Percentiles rank a stretch among this genome's conserved stretches.
Evolutionary conservation across 371 early-diverging fungal genomes (phyloP).

Genomic region (Lichtheimia ornata): DNA sequence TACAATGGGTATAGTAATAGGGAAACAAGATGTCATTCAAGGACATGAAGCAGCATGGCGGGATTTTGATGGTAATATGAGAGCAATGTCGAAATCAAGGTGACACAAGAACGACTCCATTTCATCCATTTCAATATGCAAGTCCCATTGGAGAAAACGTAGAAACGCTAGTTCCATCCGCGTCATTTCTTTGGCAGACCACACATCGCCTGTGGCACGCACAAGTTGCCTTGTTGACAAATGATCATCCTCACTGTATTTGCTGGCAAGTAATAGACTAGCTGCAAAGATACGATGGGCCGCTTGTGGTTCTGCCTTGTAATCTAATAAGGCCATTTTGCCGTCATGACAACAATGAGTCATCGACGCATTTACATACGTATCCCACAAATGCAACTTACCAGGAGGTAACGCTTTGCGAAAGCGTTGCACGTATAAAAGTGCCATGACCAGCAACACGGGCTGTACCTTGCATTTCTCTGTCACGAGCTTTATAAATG

Average conservation of each 20-base stretch:
- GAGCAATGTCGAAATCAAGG: constrained; percentile 9
- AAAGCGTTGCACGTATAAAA: constrained; percentile 52
- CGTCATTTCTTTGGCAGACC: constrained; percentile 54
- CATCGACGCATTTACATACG: background rate
- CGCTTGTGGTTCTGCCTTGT: constrained; percentile 50
- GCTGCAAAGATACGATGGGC: constrained; percentile 56
- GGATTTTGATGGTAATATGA: constrained; percentile 3
- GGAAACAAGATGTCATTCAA: no score
- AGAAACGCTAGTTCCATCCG: constrained; percentile 53
- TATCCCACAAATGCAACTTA: constrained; percentile 13
- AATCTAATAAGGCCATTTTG: constrained; percentile 19
- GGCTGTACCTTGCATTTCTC: constrained; percentile 49
- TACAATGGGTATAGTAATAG: no score
- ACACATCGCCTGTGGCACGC: constrained; percentile 50
- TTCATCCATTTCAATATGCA: constrained; percentile 41
- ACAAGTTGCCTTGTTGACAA: constrained; percentile 45
- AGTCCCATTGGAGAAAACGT: constrained; percentile 47
- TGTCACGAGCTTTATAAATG: constrained; percentile 45
- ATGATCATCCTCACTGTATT: constrained; percentile 47
- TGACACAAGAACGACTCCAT: constrained; percentile 30
- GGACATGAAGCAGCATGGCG: no score
- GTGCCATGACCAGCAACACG: constrained; percentile 43
- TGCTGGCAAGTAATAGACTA: constrained; percentile 46
- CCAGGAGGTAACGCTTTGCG: constrained; percentile 37
- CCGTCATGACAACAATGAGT: constrained; percentile 6